A percentile compares a stretch with the other conserved stretches of the same genome.
These are phyloP conservation scores for Secale cereale DNA, from an alignment of 176 grass and related monocot species.

Conservation along the genomic window DNA sequence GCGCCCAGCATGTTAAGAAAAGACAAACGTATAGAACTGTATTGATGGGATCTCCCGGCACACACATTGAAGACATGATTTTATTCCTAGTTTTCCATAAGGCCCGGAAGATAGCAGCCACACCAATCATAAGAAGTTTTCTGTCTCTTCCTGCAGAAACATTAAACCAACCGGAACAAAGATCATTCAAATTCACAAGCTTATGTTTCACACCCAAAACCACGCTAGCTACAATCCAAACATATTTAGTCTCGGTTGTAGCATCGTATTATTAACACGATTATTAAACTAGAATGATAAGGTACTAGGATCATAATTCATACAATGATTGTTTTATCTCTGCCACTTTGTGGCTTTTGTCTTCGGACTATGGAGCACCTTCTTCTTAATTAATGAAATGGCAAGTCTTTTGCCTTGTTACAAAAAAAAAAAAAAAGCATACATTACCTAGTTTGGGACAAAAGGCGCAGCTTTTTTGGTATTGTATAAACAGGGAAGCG, in stretches of 20 bases:
- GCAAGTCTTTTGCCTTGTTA: too few relatives aligned
- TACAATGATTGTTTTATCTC: too few relatives aligned
- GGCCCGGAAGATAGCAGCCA: not conserved
- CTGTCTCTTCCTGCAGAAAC: not conserved
- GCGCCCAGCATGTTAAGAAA: not conserved
- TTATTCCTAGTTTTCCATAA: not conserved
- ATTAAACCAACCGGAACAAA: not conserved
- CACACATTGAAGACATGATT: not conserved
- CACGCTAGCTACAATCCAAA: not conserved
- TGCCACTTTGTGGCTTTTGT: too few relatives aligned
- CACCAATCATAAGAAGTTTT: not conserved
- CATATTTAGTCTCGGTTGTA: not conserved
- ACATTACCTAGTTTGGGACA: not conserved
- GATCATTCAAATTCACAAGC: not conserved
- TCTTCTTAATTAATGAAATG: too few relatives aligned
- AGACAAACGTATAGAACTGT: not conserved
- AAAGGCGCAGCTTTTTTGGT: not conserved
- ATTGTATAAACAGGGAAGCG: not conserved
- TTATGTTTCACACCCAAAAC: not conserved
- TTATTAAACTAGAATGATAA: not conserved
- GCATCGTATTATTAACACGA: not conserved
- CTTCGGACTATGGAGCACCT: too few relatives aligned
- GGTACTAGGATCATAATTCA: not conserved
- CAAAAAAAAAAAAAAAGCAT: too few relatives aligned
- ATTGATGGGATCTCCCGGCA: not conserved